These are phyloP conservation scores for Tephrocybe sp. DNA, from an alignment of 768 basidiomycete genomes.

Conservation along the genomic window DNA sequence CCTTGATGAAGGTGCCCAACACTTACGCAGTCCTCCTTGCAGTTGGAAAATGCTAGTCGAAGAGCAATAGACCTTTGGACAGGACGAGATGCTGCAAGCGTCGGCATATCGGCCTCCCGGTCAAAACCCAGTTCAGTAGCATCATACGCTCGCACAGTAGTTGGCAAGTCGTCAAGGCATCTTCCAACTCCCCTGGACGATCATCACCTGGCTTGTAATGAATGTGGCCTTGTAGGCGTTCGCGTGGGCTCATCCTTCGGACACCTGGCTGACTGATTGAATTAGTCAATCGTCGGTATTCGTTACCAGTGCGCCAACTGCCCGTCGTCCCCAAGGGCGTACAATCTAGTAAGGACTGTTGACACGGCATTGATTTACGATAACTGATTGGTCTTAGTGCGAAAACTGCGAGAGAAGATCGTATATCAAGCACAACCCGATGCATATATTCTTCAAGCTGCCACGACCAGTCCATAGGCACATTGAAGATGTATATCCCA, in stretches of 20 bases:
- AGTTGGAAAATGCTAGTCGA: constrained; percentile 69
- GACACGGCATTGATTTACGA: neutral
- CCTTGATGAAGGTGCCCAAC: too few species aligned
- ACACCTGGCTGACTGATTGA: neutral
- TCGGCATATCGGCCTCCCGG: constrained; percentile 43
- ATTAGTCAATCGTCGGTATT: constrained; percentile 70
- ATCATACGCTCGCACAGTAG: constrained; percentile 68
- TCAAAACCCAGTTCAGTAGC: constrained; percentile 59
- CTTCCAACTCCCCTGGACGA: constrained; percentile 38
- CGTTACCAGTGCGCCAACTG: constrained; percentile 93
- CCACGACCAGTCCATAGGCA: constrained; percentile 71
- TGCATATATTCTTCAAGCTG: constrained; percentile 88
- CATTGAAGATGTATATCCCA: constrained; percentile 48
- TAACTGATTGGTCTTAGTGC: constrained; percentile 52
- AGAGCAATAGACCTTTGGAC: constrained; percentile 77
- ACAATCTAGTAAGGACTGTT: constrained; percentile 65
- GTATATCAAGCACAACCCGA: constrained; percentile 77
- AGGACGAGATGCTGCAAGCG: constrained; percentile 68
- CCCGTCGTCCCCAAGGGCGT: constrained; percentile 68
- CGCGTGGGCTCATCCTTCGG: neutral
- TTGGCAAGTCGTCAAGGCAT: constrained; percentile 48
- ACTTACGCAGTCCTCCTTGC: neutral
- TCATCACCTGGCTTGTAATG: constrained; percentile 62
- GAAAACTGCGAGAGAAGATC: constrained; percentile 76
- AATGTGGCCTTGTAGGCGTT: constrained; percentile 53